A percentile compares a stretch with the other conserved stretches of the same genome.
Conservation (phyloP, 345 rosid genomes). For the Viola odorata region DNA sequence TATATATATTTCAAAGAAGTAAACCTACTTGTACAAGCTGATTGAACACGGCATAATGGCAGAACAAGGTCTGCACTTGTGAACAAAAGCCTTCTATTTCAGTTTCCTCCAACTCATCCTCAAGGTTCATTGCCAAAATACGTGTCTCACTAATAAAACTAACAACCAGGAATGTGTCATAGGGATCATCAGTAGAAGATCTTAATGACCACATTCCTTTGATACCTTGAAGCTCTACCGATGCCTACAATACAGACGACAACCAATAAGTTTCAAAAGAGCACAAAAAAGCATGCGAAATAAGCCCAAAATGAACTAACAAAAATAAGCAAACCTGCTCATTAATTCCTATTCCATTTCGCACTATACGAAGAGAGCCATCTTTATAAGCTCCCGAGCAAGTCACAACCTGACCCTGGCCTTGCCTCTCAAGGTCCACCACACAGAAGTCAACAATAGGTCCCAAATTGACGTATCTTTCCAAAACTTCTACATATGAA, state of each 20-base stretch:
- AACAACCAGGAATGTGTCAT: conserved; percentile 86
- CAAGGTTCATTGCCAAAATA: conserved; percentile 87
- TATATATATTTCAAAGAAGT: no score
- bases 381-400: conserved; percentile 97
- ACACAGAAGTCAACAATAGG: conserved; percentile 92
- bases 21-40: conserved; percentile 81
- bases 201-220: conserved; percentile 98
- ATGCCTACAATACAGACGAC: conserved; percentile 47
- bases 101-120: conserved; percentile 94
- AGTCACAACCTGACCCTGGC: conserved; percentile 97
- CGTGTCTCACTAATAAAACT: conserved; percentile 93
- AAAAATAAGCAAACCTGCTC: conserved; percentile 59
- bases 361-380: conserved; percentile 92
- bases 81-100: conserved; percentile 92
- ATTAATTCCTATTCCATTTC: conserved; percentile 96
- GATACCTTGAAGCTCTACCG: conserved; percentile 96
- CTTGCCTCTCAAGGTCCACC: conserved; percentile 97
- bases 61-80: conserved; percentile 85
- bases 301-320: background rate
- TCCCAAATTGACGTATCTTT: conserved; percentile 84
- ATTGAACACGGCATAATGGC: conserved; percentile 85
- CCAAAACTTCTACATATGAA: conserved; percentile 82
- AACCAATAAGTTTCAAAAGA: conserved; percentile 12
- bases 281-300: background rate
- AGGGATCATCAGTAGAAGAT: conserved; percentile 80